Percentiles rank a stretch among this genome's conserved stretches.
Evolutionary conservation across 306 rosid genomes (phyloP).

Genomic region (Sicyos baderoa): DNA sequence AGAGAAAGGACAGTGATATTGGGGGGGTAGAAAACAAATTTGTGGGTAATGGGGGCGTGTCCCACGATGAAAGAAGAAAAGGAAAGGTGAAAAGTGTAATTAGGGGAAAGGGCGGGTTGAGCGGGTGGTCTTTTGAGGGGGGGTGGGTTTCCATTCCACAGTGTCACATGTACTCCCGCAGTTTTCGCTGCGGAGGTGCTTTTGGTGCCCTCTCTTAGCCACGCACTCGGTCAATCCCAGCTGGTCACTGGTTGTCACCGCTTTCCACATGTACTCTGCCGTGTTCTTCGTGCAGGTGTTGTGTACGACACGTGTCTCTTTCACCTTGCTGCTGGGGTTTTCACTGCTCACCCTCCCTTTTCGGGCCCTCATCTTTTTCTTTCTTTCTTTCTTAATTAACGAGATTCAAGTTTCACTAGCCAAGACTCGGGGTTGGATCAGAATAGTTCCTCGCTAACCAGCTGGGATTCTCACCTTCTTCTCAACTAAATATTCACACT

Average conservation of each 20-base stretch:
- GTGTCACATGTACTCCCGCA: slow-evolving; percentile 78
- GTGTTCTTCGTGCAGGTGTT: slow-evolving; percentile 18
- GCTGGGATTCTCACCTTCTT: slow-evolving; percentile 7
- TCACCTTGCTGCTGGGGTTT: neutral
- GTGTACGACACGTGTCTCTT: slow-evolving; percentile 39
- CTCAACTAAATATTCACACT: too few relatives aligned
- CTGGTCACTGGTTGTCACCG: slow-evolving; percentile 24
- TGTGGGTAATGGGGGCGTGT: slow-evolving; percentile 3
- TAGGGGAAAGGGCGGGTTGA: slow-evolving; percentile 34
- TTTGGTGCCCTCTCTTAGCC: slow-evolving; percentile 34
- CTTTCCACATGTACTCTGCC: slow-evolving; percentile 22
- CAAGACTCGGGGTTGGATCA: slow-evolving; percentile 19
- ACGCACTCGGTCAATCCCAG: slow-evolving; percentile 17
- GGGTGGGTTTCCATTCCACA: slow-evolving; percentile 19
- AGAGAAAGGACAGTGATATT: neutral
- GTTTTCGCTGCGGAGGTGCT: slow-evolving; percentile 51
- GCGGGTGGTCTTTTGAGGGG: slow-evolving; percentile 59
- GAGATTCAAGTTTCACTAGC: slow-evolving; percentile 9
- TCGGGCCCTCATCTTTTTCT: neutral
- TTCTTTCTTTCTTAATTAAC: neutral
- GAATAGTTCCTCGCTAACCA: slow-evolving; percentile 15
- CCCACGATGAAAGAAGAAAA: neutral
- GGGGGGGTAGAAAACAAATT: neutral
- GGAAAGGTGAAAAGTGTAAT: neutral
- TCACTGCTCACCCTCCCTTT: neutral